phyloP scores from a whole-genome alignment of 1,284 basidiomycete species.

The Waitea zeae region DNA sequence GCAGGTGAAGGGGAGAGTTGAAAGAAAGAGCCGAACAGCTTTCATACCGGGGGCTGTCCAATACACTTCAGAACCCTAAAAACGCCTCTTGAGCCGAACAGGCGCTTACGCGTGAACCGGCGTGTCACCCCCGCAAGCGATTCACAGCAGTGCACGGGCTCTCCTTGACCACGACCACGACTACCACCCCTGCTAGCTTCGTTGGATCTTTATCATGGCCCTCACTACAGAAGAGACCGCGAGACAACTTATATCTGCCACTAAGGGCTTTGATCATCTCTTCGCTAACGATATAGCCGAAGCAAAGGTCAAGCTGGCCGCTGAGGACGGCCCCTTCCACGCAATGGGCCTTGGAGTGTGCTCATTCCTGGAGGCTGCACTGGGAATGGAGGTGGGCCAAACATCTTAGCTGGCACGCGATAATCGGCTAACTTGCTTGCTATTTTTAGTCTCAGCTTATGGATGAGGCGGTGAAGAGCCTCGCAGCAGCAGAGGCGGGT shows the following conservation, averaged over 20 bases:
- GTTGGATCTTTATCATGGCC: too few species aligned
- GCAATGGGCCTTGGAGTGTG: conserved; percentile 54
- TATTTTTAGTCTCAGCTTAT: conserved; percentile 25
- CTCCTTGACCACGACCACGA: too few species aligned
- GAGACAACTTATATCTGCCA: conserved; percentile 29
- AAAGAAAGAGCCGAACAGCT: too few species aligned
- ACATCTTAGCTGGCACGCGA: background rate
- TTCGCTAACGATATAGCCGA: conserved; percentile 46
- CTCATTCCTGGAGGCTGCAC: conserved; percentile 56
- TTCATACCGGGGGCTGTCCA: too few species aligned
- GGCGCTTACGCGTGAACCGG: too few species aligned
- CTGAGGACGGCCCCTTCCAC: conserved; percentile 45
- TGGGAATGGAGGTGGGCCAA: conserved; percentile 69
- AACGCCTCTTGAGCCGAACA: too few species aligned
- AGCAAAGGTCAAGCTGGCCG: conserved; percentile 31
- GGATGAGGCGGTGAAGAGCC: conserved; percentile 34
- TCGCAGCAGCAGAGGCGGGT: conserved; percentile 39
- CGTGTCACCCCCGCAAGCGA: too few species aligned
- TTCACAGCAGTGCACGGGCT: too few species aligned
- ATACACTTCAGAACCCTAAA: too few species aligned
- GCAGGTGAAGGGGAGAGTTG: too few species aligned
- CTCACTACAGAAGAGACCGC: conserved; percentile 13
- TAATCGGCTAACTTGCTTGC: conserved; percentile 2
- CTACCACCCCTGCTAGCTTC: too few species aligned
- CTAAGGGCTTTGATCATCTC: conserved; percentile 43